These are phyloP conservation scores for Penicillium antarcticum DNA, from an alignment of 495 filamentous ascomycete genomes.

Conservation along the genomic window DNA sequence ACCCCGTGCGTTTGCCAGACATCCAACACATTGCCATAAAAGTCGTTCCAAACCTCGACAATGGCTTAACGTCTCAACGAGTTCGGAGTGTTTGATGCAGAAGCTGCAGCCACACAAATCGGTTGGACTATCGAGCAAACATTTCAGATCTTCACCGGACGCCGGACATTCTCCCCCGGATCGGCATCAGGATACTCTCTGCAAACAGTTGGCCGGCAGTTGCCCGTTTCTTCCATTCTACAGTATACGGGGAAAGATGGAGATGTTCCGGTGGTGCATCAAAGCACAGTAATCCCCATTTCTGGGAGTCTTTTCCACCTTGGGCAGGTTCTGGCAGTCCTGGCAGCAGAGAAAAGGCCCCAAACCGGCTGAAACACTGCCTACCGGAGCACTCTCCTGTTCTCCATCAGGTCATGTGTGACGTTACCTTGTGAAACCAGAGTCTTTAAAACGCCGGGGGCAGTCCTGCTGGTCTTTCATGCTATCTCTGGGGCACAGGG, in stretches of 20 bases:
- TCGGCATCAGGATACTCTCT: constrained; percentile 18
- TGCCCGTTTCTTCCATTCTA: constrained; percentile 11
- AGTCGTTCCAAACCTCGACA: constrained; percentile 3
- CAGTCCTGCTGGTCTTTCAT: constrained; percentile 21
- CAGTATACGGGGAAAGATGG: background rate
- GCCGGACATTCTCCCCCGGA: constrained; percentile 14
- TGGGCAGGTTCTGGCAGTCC: too few relatives aligned
- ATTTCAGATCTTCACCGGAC: constrained; percentile 18
- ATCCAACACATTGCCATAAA: background rate
- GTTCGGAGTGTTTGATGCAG: constrained; percentile 18
- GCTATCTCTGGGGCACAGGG: constrained; percentile 2
- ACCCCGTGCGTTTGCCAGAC: constrained; percentile 2
- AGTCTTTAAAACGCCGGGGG: constrained; percentile 23
- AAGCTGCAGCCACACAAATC: constrained; percentile 27
- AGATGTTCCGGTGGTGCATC: too few relatives aligned
- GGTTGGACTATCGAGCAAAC: constrained; percentile 25
- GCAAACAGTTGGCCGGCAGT: constrained; percentile 24
- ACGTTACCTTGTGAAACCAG: constrained; percentile 37
- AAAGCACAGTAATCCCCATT: too few relatives aligned
- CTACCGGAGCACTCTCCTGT: constrained; percentile 14
- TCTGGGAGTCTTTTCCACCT: too few relatives aligned
- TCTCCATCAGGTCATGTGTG: constrained; percentile 32
- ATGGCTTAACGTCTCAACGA: constrained; percentile 15
- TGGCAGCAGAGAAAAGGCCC: background rate
- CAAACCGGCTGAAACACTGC: constrained; percentile 18